phyloP scores from a whole-genome alignment of 1,284 basidiomycete genomes.

The Heimioporus punctisporus region DNA sequence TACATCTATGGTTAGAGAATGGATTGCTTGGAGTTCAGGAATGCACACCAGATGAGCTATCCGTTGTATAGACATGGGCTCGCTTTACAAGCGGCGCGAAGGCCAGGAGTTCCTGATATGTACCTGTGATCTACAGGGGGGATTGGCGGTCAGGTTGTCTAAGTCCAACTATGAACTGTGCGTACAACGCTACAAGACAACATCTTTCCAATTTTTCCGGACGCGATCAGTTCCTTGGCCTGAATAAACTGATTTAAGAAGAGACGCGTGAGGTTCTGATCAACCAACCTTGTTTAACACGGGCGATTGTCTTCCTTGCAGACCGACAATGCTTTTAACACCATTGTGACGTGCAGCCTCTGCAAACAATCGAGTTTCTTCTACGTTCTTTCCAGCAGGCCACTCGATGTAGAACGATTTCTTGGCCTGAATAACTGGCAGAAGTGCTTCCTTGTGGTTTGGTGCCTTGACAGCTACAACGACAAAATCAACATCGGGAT shows the following conservation, averaged over 20 bases:
- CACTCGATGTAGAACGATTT: conserved; percentile 16
- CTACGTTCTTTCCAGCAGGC: conserved; percentile 10
- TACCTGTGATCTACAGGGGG: conserved; percentile 4
- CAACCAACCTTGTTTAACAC: conserved; percentile 4
- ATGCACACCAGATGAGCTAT: conserved; percentile 2
- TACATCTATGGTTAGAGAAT: too few relatives aligned
- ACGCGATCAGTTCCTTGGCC: conserved; percentile 13
- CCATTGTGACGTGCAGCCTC: conserved; percentile 11
- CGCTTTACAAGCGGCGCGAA: conserved; percentile 13
- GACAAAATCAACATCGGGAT: conserved; percentile 15
- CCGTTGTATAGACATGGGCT: conserved; percentile 4
- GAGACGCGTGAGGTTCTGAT: neutral
- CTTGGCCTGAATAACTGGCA: conserved; percentile 16
- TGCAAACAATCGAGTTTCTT: conserved; percentile 13
- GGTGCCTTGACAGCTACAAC: conserved; percentile 15
- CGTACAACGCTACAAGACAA: conserved; percentile 15
- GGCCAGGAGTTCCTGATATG: conserved; percentile 1
- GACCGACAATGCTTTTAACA: conserved; percentile 7
- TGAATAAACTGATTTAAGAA: neutral
- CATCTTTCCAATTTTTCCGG: conserved; percentile 11
- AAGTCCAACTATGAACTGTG: neutral
- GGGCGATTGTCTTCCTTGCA: conserved; percentile 16
- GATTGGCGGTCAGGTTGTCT: neutral
- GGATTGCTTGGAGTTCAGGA: too few relatives aligned
- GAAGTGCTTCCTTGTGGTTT: conserved; percentile 8